Base-by-base conservation (phyloP, 352 stramenopile genomes). In the Phytophthora cactorum region DNA sequence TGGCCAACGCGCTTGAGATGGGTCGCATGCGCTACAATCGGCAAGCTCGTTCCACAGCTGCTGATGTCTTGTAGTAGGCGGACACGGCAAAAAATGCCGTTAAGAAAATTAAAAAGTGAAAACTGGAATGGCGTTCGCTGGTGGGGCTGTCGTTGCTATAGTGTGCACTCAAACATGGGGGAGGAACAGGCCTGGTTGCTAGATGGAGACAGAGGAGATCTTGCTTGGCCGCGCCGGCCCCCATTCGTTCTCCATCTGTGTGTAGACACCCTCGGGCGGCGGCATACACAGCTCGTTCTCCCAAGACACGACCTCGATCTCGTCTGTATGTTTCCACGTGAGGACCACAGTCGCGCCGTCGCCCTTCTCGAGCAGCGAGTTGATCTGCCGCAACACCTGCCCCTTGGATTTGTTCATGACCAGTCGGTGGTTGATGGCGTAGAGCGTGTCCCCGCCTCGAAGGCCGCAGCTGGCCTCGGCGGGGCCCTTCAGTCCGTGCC, bases 351-450 rank as follows among this genome's bases (percentile, higher is more conserved):
- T 78, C 43, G 77, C 69, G 36, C 82, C 79, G 52, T 91, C 84
- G 61, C 77, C 86, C 64, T 93, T 96, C 59, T 90, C 84, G 39
- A 91, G 66, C 57, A 91, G 70, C 59, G 84, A 78, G 66, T 87
- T 83, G 53, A 96, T 90, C 66, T 94, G 83, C 68, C 86, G 79
- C 51, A 96, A 72, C 55, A 96, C 85, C 59, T 96, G 88, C 12
- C 86, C 82, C 68, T 86, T 90, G 49, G 84, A 91, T 70, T 94
- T 94, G 76, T 96, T 96, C 61, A 93, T 84, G 12, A 96, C 84
- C n/a, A 93, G 81, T 61, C 83, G 78, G 58, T 93, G 84, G 75
- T 96, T 96, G 59, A 96, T 89, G 38, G 88, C 85, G 68, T 96
- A 94, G 39, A 96, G 77, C 46, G 83, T 89, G 68, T 96, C 88